Evolutionary conservation across 768 basidiomycete genomes (phyloP), one percentile per base, ranked within the genome.

Genomic region (Tricholoma furcatifolium): DNA sequence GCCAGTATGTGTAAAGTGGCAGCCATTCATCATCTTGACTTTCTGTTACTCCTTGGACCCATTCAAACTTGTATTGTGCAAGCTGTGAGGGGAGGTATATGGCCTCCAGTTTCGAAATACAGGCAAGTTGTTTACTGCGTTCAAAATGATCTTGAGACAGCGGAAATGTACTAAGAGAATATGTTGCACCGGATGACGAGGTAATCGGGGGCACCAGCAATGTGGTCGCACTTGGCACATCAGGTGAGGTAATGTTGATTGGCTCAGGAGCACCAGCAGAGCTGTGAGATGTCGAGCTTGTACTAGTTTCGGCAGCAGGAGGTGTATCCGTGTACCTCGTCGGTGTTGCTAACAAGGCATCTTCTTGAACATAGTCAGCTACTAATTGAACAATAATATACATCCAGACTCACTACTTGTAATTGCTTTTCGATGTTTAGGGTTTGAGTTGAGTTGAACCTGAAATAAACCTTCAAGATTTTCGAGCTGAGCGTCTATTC

Each of bases 1-100:
- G 47, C 53, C 53, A 54, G 39, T 59, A 64, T 8, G 36, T 17
- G 36, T 70, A 70, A 30, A 51, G 20, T 1, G 68, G 68, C 2
- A 69, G 60, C 58, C 60, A 68, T 17, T 67, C 60, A 20, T 60
- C 55, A 6, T 53, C 44, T n/a, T 43, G 40, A 4, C 39, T 52
- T 42, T 57, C 55, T 30, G 64, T 45, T 11, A 50, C 20, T 3
- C 55, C 40, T 11, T 41, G 17, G 8, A 53, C 57, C 66, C 67
- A 68, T 20, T 62, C 10, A 43, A 67, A 65, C 15, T 36, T 56
- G 48, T 63, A 56, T 55, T 51, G 10, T 27, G 4, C 4, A 21
- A 50, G 10, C 20, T 46, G 40, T 1, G 47, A 36, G 43, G 20
- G 24, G 38, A 42, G 31, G 20, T 41, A 47, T 23, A 47, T 43